Evolutionary conservation across 306 rosid species (phyloP).

Genomic region (Lupinus albus): DNA sequence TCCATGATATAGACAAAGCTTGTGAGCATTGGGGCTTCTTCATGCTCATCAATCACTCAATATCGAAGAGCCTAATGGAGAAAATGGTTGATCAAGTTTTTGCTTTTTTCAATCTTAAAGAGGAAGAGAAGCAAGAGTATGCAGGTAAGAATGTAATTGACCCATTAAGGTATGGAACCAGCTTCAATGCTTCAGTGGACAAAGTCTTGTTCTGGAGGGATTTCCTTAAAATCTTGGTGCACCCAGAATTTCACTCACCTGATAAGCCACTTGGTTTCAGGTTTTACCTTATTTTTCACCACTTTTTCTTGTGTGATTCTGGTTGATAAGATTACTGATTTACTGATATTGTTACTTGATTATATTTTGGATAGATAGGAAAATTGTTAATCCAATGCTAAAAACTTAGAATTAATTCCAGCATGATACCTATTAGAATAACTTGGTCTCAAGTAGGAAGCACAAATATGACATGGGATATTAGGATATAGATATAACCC

Average conservation of each 20-base stretch:
- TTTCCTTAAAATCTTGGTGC: constrained; percentile 56
- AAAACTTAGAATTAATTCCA: too few relatives aligned
- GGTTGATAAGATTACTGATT: too few relatives aligned
- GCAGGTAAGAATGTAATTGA: constrained; percentile 41
- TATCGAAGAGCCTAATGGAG: constrained; percentile 43
- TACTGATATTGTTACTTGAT: too few relatives aligned
- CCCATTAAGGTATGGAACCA: constrained; percentile 55
- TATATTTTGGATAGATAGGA: too few relatives aligned
- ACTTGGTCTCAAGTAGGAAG: too few relatives aligned
- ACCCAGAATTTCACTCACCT: constrained; percentile 62
- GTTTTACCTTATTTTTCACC: constrained; percentile 32
- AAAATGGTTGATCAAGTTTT: constrained; percentile 39
- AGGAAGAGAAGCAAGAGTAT: constrained; percentile 53
- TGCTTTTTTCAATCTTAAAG: constrained; percentile 45
- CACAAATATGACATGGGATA: too few relatives aligned
- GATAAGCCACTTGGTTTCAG: constrained; percentile 58
- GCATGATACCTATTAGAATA: too few relatives aligned
- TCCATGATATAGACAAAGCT: constrained; percentile 44
- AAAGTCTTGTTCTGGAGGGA: constrained; percentile 60
- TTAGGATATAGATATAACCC: too few relatives aligned
- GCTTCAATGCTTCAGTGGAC: constrained; percentile 47
- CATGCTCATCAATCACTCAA: constrained; percentile 44
- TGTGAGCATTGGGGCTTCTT: constrained; percentile 55
- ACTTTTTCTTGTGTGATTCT: not conserved
- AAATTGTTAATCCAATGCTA: too few relatives aligned